These are phyloP conservation scores for Elsinoe batatas DNA, from an alignment of 2,329 filamentous ascomycete species.

Conservation along the genomic window DNA sequence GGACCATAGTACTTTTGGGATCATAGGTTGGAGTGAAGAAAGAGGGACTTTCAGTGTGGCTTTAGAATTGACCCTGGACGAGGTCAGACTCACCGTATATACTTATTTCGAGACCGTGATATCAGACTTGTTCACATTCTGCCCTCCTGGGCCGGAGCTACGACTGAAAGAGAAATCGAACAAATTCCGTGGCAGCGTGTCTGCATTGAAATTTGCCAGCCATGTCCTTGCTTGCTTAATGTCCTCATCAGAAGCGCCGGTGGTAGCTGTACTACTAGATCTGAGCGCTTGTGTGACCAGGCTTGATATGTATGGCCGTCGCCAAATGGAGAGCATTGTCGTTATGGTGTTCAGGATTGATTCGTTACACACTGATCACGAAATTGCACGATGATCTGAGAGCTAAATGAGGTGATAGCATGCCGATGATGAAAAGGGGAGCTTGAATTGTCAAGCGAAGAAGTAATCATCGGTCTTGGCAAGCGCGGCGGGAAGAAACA, in stretches of 20 bases:
- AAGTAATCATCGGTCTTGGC: conserved; percentile 7
- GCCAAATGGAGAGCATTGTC: background rate
- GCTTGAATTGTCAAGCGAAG: background rate
- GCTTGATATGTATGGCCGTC: background rate
- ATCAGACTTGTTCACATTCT: conserved; percentile 59
- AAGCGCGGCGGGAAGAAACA: background rate
- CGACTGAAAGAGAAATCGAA: conserved; percentile 53
- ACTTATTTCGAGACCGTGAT: background rate
- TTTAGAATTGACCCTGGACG: conserved; percentile 53
- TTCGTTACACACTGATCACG: too few relatives aligned
- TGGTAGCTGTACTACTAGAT: background rate
- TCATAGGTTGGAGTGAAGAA: conserved; percentile 40
- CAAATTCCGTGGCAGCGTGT: conserved; percentile 46
- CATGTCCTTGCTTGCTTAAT: conserved; percentile 30
- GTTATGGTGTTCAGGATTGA: too few relatives aligned
- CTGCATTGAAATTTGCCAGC: conserved; percentile 44
- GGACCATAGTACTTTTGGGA: conserved; percentile 46
- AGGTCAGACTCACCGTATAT: conserved; percentile 6
- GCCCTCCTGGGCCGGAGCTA: conserved; percentile 55
- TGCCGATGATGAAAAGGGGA: too few relatives aligned
- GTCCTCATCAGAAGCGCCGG: conserved; percentile 13
- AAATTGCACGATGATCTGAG: too few relatives aligned
- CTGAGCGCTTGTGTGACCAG: background rate
- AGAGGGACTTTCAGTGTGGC: conserved; percentile 51
- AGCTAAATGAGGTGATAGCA: too few relatives aligned